Conservation (phyloP, 179 eudicot genomes). For the Patellifolia procumbens region DNA sequence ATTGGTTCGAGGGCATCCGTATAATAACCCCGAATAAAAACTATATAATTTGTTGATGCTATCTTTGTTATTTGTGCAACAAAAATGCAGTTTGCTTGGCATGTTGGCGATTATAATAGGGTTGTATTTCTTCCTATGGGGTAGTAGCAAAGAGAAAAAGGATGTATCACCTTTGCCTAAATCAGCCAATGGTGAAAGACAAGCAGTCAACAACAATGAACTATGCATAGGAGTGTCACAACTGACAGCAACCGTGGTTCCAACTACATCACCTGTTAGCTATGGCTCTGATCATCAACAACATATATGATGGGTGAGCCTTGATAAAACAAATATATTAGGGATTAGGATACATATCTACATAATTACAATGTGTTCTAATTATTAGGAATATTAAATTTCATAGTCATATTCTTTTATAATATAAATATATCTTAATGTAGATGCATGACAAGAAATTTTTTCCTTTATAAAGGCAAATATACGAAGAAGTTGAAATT, state of each 20-base stretch:
- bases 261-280: conserved; percentile 17
- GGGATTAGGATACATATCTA: too few relatives aligned
- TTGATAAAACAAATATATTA: too few relatives aligned
- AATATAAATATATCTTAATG: too few relatives aligned
- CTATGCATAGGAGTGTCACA: conserved; percentile 18
- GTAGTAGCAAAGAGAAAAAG: conserved; percentile 2
- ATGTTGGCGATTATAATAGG: conserved; percentile 28
- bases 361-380: background rate
- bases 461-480: too few relatives aligned
- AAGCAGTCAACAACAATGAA: background rate
- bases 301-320: background rate
- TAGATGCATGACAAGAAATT: too few relatives aligned
- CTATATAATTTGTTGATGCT: too few relatives aligned
- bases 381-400: too few relatives aligned
- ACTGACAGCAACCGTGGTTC: conserved; percentile 25
- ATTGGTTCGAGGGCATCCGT: too few relatives aligned
- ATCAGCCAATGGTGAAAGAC: background rate
- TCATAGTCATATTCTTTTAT: too few relatives aligned
- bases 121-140: conserved; percentile 36
- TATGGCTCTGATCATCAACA: conserved; percentile 1
- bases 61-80: background rate
- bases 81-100: conserved; percentile 30
- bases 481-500: too few relatives aligned
- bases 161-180: conserved; percentile 7
- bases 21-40: too few relatives aligned